phyloP scores from a whole-genome alignment of 2,329 filamentous ascomycete species.

The Erysiphe pulchra region DNA sequence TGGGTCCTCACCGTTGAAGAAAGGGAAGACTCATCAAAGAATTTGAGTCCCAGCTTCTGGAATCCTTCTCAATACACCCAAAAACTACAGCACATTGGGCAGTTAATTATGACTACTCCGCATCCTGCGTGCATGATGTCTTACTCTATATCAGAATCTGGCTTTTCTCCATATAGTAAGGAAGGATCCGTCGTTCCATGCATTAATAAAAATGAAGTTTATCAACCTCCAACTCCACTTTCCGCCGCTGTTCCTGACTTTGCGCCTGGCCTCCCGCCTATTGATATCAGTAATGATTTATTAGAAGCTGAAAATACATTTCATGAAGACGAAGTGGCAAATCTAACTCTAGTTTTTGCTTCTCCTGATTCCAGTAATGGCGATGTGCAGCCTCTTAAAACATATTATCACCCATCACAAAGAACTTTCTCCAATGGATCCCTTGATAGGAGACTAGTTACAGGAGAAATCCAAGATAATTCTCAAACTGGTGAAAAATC shows the following conservation, averaged over 20 bases:
- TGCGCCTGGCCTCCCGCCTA: constrained; percentile 7
- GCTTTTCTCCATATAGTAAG: constrained; percentile 8
- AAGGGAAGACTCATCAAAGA: constrained; percentile 47
- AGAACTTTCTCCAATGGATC: constrained; percentile 29
- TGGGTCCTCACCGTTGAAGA: constrained; percentile 51
- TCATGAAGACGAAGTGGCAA: constrained; percentile 24
- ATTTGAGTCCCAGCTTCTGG: constrained; percentile 33
- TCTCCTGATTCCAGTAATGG: constrained; percentile 16
- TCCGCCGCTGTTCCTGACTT: constrained; percentile 40
- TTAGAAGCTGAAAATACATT: constrained; percentile 18
- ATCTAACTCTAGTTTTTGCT: constrained; percentile 24
- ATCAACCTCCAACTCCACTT: constrained; percentile 23
- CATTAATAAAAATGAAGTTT: constrained; percentile 17
- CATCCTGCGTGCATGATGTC: constrained; percentile 10
- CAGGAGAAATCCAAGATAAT: constrained; percentile 20
- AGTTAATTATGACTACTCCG: constrained; percentile 8
- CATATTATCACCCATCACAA: constrained; percentile 17
- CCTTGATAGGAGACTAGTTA: constrained; percentile 25
- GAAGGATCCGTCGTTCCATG: constrained; percentile 6
- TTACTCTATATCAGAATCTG: constrained; percentile 12
- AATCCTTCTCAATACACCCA: constrained; percentile 5
- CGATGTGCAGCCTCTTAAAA: constrained; percentile 12
- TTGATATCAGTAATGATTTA: constrained; percentile 7
- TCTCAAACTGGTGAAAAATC: constrained; percentile 14
- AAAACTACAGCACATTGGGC: constrained; percentile 8